A percentile compares a stretch with the other conserved stretches of the same genome.
phyloP scores from a whole-genome alignment of 164 flowering plant species.

The Magnolia officinalis region DNA sequence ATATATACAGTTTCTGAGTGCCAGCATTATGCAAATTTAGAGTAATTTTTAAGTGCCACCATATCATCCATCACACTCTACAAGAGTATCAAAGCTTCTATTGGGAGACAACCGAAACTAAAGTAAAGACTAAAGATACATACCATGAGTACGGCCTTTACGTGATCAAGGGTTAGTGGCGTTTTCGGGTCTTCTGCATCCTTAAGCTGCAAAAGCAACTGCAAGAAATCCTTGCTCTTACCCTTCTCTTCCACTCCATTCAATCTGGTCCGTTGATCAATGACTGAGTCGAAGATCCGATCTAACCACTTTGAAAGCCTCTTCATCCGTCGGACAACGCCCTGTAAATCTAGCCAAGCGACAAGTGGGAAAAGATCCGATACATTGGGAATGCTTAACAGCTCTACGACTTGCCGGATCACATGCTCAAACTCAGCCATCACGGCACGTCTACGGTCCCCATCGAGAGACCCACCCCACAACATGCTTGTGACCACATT shows the following conservation, averaged over 20 bases:
- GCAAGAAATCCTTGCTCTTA: constrained; percentile 27
- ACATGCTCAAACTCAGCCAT: constrained; percentile 9
- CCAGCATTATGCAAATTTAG: too few species aligned
- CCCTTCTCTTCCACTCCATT: not conserved
- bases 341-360: constrained; percentile 30
- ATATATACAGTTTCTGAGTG: too few species aligned
- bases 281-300: constrained; percentile 9
- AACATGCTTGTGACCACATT: constrained; percentile 40
- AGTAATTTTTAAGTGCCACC: too few species aligned
- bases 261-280: constrained; percentile 11
- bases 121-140: not conserved
- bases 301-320: constrained; percentile 1
- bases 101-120: not conserved
- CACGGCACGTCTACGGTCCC: constrained; percentile 16
- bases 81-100: too few species aligned
- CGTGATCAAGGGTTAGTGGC: constrained; percentile 29
- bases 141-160: constrained; percentile 40
- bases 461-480: constrained; percentile 48
- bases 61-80: too few species aligned
- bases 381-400: constrained; percentile 19
- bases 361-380: constrained; percentile 33
- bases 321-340: constrained; percentile 16
- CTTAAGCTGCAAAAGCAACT: constrained; percentile 28
- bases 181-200: constrained; percentile 31
- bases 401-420: not conserved